Base-by-base conservation (phyloP, 2,329 filamentous ascomycete species). In the Alternaria angustiovoidea region DNA sequence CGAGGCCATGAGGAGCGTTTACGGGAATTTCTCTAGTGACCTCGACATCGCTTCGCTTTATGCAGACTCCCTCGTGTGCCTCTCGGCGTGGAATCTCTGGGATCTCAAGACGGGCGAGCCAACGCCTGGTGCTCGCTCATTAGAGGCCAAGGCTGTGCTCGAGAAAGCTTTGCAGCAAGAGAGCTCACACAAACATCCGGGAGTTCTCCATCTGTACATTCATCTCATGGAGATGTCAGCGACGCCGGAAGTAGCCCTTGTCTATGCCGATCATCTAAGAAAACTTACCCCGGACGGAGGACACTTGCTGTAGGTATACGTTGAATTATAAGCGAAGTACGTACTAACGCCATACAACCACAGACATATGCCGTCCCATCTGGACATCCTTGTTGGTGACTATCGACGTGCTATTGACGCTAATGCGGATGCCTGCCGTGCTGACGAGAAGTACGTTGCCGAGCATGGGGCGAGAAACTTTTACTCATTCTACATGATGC, bases 181-280 rank as follows among this genome's bases (percentile, higher is more conserved):
- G 1, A 82, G 80, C 16, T 85, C 81, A 1, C 74, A 81, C 4
- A 67, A 79, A 7, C 91, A 95, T 68, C 88, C 91, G 0, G 91
- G 91, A 0, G 76, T 93, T 0, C 80, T 93, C 6, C 91, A 94
- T 74, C 78, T 92, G 32, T 93, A 93, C 74, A 91, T 93, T 39
- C 90, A 93, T 67, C 84, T 92, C 4, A 90, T 92, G 82, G 91
- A 93, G 71, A 92, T 92, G 90, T 92, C 90, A 0, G 79, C 81
- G 0, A 83, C 81, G 0, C 90, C 90, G 0, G 90, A 92, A 72
- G 73, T 78, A 1, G 91, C 88, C 1, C 74, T 91, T 16, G 79
- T 84, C 0, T 81, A 85, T 0, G 89, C 89, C 5, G 85, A 92
- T 68, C 78, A 81, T 16, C 82, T 93, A 11, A 87, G 90, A 22